phyloP scores from a whole-genome alignment of 495 filamentous ascomycete genomes.

The Neurospora sublineolata region DNA sequence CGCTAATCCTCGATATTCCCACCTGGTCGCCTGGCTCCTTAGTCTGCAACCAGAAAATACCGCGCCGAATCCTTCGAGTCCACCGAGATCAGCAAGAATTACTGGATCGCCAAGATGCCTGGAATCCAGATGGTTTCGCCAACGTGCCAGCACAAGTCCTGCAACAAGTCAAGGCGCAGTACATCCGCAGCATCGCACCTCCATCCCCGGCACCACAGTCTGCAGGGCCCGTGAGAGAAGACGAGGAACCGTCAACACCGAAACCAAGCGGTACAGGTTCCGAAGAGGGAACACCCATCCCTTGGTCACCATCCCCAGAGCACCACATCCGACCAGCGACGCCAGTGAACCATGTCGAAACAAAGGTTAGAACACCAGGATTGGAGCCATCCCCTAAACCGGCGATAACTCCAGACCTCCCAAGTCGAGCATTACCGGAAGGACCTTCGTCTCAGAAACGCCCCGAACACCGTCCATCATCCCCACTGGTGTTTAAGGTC shows the following conservation, averaged over 20 bases:
- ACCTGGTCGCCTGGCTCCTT: conserved; percentile 2
- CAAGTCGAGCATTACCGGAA: not conserved
- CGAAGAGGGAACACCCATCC: not conserved
- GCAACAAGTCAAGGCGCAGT: conserved; percentile 13
- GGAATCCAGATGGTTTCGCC: conserved; percentile 19
- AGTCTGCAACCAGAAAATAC: not conserved
- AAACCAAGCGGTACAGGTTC: not conserved
- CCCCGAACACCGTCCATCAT: not conserved
- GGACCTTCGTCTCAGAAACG: not conserved
- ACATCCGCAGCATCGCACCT: not conserved
- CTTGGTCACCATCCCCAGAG: conserved; percentile 11
- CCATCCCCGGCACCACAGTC: not conserved
- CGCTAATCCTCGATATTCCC: not conserved
- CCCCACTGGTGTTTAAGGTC: not conserved
- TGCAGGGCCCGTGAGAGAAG: not conserved
- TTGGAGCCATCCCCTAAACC: not conserved
- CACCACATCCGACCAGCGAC: not conserved
- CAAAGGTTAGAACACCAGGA: not conserved
- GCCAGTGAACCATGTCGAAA: not conserved
- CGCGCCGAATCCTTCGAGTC: conserved; percentile 25
- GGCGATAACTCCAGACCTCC: not conserved
- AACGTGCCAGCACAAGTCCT: conserved; percentile 31
- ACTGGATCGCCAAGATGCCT: conserved; percentile 38
- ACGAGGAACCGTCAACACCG: not conserved
- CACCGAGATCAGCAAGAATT: conserved; percentile 49